Base-by-base conservation (phyloP, 345 rosid species). In the Populus pruinosa region DNA sequence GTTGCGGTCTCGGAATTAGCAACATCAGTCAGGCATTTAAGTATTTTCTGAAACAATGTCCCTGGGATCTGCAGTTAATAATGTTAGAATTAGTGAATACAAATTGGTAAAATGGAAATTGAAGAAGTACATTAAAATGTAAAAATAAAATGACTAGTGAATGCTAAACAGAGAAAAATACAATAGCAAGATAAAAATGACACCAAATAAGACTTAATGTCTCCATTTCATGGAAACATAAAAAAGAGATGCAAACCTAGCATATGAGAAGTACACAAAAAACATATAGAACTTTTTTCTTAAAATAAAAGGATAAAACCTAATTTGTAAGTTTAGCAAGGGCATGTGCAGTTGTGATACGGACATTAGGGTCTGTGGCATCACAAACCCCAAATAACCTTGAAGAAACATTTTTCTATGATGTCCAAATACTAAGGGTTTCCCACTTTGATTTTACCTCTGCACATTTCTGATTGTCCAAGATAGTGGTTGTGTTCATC, bases 1-100 rank as follows among this genome's bases (percentile, higher is more conserved):
- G 86, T 86, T 67, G 91, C 89, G 69, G 88, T 83, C 83, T 93
- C 98, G 76, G 89, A 86, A 55, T 85, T 89, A 67, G 88, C 99
- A 81, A 89, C 83, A 68, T 82, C 89, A 74, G 86, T 89, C 79
- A 95, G 85, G 82, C 90, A 89, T 86, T 83, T 90, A 73, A 95
- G 88, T 49, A 90, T 80, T 75, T 69, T 87, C 83, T 86, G 96
- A 80, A 87, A 81, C 80, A 89, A 78, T 80, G 87, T 75, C 76
- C 88, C 91, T 23, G 88, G 84, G 56, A 90, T 87, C 99, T 95
- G 93, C 76, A 76, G 73, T 69, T 27, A 71, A 25, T 55, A 74
- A 78, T 47, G 18, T 75, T 38, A 67, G 18, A 67, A 53, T 36
- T 44, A 21, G 65, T 68, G 23, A 29, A 35, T 35, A 31, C 14